Conservation (phyloP, 768 basidiomycete species). For the Daedaleopsis sinensis region DNA sequence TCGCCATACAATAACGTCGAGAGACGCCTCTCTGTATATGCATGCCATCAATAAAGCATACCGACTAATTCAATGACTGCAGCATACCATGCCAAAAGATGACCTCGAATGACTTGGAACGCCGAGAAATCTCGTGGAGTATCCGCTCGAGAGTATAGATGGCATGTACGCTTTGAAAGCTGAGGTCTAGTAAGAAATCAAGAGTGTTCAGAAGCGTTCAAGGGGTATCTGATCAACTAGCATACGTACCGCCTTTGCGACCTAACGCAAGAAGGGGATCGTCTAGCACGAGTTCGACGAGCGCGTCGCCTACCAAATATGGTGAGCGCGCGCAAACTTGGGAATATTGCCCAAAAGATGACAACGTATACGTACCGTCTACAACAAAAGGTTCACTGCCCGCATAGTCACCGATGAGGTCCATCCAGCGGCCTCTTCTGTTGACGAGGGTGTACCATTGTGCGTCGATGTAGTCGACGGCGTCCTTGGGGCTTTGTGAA, state of each 20-base stretch:
- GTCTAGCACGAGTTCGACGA: slow-evolving; percentile 59
- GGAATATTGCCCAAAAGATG: slow-evolving; percentile 41
- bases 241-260: slow-evolving; percentile 41
- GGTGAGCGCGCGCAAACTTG: slow-evolving; percentile 55
- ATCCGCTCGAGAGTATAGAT: slow-evolving; percentile 54
- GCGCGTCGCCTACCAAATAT: slow-evolving; percentile 54
- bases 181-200: slow-evolving; percentile 40
- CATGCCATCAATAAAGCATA: neutral
- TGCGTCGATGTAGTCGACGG: slow-evolving; percentile 33
- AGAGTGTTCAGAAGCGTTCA: no score
- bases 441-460: slow-evolving; percentile 42
- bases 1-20: slow-evolving; percentile 43
- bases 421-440: slow-evolving; percentile 59
- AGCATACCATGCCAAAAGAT: slow-evolving; percentile 61
- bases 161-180: slow-evolving; percentile 69
- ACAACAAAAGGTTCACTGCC: slow-evolving; percentile 67
- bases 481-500: slow-evolving; percentile 10
- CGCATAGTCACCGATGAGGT: slow-evolving; percentile 71
- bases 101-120: slow-evolving; percentile 61
- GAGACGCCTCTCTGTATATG: slow-evolving; percentile 46
- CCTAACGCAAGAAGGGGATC: slow-evolving; percentile 65
- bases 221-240: neutral
- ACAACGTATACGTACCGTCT: slow-evolving; percentile 50
- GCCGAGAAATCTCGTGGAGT: slow-evolving; percentile 48
- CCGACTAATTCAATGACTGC: neutral